Base-by-base conservation (phyloP, 2,329 filamentous ascomycete species). In the Fusarium sp. region DNA sequence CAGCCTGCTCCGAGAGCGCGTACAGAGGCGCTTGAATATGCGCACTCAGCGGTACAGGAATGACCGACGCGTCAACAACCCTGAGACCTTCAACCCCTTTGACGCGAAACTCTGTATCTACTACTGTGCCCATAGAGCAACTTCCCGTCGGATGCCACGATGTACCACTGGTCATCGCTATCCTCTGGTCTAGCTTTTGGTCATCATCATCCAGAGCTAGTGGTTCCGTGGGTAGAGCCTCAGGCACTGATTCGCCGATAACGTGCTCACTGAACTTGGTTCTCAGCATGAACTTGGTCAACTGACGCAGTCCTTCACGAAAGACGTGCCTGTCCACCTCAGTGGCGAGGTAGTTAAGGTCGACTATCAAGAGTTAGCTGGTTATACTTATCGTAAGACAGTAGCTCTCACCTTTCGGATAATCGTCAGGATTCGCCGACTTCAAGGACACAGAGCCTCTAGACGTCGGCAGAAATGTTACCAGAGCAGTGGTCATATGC, bases 41-140 rank as follows among this genome's bases (percentile, higher is more conserved):
- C 10, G 72, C 76, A 27, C 72, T 74, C 16, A 80, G 61, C 6
- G 73, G 68, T 13, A 78, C 58, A 10, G 78, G 78, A 28, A 80
- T 61, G 6, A 80, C 70, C 4, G 77, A 79, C 11, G 78, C 77
- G 66, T 81, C 79, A 12, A 80, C 77, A 7, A 80, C 73, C 5
- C 78, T 59, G 3, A 81, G 71, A 7, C 72, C 68, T 46, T 74
- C 56, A 5, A 75, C 63, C 3, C 86, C 86, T 16, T 82, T 77
- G 2, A 90, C 87, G 7, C 82, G 80, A 74, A 89, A 88, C 57
- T 84, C 80, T 0, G 79, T 81, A 72, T 90, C 86, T n/a, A 90
- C 76, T 1, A 89, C 86, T 5, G 80, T 80, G 3, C 88, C 87
- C 72, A 89, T 89, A 0, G 85, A 80, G 54, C 82, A 85, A 1